These are phyloP conservation scores for Pezicula radicicola DNA, from an alignment of 2,329 filamentous ascomycete genomes.

Conservation along the genomic window DNA sequence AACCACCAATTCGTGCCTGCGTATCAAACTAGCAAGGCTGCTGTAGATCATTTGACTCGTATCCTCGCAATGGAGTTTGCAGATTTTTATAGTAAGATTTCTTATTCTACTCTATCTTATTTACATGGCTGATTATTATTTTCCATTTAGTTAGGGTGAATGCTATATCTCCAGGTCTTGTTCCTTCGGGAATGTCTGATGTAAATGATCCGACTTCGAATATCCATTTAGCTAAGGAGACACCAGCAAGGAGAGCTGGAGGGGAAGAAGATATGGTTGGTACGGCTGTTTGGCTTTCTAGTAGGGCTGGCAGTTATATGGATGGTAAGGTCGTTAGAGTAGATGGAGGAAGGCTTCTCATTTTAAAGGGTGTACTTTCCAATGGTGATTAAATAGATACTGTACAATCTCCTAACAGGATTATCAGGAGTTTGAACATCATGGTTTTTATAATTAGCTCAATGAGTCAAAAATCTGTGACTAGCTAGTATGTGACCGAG, in stretches of 20 bases:
- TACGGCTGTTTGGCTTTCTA: not conserved
- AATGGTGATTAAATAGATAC: too few relatives aligned
- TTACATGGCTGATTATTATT: too few relatives aligned
- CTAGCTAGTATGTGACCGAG: too few relatives aligned
- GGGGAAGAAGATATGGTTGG: not conserved
- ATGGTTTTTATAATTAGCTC: too few relatives aligned
- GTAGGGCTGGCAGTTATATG: not conserved
- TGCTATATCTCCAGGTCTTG: slow-evolving; percentile 5
- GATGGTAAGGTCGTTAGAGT: not conserved
- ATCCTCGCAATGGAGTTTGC: not conserved
- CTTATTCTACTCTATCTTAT: too few relatives aligned
- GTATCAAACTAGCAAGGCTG: not conserved
- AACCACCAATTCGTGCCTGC: slow-evolving; percentile 2
- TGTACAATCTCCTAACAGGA: too few relatives aligned
- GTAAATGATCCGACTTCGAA: slow-evolving; percentile 5
- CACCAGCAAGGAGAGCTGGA: not conserved
- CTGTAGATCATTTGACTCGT: not conserved
- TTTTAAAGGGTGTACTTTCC: too few relatives aligned
- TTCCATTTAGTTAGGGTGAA: slow-evolving; percentile 4
- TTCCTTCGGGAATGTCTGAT: slow-evolving; percentile 5
- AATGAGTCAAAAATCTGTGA: too few relatives aligned
- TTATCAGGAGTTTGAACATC: too few relatives aligned
- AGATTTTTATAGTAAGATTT: not conserved
- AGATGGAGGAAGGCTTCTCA: too few relatives aligned
- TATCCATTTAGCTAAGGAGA: slow-evolving; percentile 4